Percentiles rank a stretch among this genome's conserved stretches.
Conservation (phyloP, 805 yeast genomes). For the Pichia scutulata region DNA sequence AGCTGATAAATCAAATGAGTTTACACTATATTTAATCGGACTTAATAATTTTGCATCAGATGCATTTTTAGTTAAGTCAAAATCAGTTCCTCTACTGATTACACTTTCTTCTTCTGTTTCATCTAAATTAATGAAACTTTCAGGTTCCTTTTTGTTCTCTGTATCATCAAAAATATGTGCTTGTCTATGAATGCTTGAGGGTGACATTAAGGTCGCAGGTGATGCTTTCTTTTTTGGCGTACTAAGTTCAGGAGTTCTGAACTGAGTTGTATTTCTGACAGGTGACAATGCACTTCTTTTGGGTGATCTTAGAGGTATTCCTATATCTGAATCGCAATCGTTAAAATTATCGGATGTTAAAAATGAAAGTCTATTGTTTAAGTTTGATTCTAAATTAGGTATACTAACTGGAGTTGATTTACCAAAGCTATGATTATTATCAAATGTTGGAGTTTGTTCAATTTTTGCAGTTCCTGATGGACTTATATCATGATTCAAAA, state of each 20-base stretch:
- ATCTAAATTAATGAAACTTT: constrained; percentile 18
- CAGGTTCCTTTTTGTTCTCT: constrained; percentile 14
- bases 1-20: neutral
- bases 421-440: neutral
- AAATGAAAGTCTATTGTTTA: neutral
- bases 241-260: constrained; percentile 14
- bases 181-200: constrained; percentile 3
- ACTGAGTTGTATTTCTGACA: constrained; percentile 12
- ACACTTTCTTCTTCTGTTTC: constrained; percentile 16
- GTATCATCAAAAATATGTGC: constrained; percentile 11
- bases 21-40: constrained; percentile 4
- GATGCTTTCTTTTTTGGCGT: constrained; percentile 9
- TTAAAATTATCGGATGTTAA: neutral
- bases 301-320: constrained; percentile 28
- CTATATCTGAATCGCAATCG: constrained; percentile 14
- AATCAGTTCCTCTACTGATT: constrained; percentile 2
- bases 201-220: constrained; percentile 6
- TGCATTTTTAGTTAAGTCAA: neutral
- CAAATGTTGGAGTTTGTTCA: neutral
- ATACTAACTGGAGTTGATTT: neutral
- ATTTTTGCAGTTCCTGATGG: neutral
- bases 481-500: neutral
- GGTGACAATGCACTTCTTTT: constrained; percentile 15
- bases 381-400: neutral
- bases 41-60: constrained; percentile 1